Base-by-base conservation (phyloP, 345 rosid genomes). In the Hypericum perforatum region DNA sequence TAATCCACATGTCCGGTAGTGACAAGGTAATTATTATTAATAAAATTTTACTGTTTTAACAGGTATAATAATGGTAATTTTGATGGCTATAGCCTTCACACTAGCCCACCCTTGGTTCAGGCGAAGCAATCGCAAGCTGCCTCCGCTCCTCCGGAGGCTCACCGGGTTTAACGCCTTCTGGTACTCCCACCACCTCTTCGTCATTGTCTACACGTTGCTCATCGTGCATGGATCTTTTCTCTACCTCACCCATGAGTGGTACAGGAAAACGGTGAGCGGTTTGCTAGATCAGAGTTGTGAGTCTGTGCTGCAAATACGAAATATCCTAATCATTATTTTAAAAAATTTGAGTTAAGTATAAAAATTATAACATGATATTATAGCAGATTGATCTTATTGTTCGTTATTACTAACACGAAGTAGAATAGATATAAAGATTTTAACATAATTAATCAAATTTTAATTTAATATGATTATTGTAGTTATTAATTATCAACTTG, bases 151-250 rank as follows among this genome's bases (percentile, higher is more conserved):
- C 49, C 76, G 73, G 77, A 82, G 78, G 53, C 80, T 86, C 43
- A 81, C 95, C 3, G 86, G 95, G 44, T 86, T 81, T 69, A 86
- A 86, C 61, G 91, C 92, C 58, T 86, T 86, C 51, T 83, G 95
- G 95, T 86, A 86, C 60, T 81, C 91, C 12, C 92, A 86, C 62
- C 95, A 86, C 39, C 65, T 86, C 47, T 86, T 86, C 39, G 58
- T 83, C 67, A 71, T 86, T 12, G 95, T 86, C 70, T 86, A 83
- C 61, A 15, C 70, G 14, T 71, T 83, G 58, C 89, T 86, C 39
- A 39, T 86, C 57, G 80, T 76, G 5, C 95, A 86, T 54, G 95
- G 95, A 6, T 53, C 59, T 42, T 69, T 67, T 65, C 78, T 86
- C 22, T 86, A 83, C 70, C 70, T 83, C 16, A 71, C 75, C 51